Base-by-base conservation (phyloP, 2,329 filamentous ascomycete species). In the Xylariales sp. region DNA sequence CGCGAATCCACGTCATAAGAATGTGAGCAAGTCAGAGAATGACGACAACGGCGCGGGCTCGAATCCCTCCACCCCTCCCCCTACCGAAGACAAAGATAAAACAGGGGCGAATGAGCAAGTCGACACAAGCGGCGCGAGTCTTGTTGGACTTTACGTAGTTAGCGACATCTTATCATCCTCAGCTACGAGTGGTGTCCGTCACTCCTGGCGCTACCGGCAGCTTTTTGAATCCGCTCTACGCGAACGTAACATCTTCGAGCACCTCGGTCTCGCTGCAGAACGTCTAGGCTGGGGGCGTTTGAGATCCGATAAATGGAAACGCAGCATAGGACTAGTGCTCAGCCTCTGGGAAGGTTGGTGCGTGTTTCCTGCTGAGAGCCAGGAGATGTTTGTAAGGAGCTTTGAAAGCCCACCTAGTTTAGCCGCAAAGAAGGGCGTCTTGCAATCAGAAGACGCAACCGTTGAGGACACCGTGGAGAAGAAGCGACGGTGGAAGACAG, bases 151-250 rank as follows among this genome's bases (percentile, higher is more conserved):
- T 4, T 95, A 94, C 55, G 70, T 93, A 1, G 62, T 77, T 33
- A 79, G 70, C 56, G 90, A 96, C 56, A 84, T 95, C 31, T 71
- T 95, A 11, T 86, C 85, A 0, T 85, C 86, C 1, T 77, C 76
- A 1, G 87, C 84, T 1, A 88, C 82, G 8, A 85, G 84, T 46
- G 84, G 83, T 3, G 81, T 91, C 17, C 81, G 86, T 3, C 86
- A 90, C 56, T 86, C 87, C 4, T 95, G 89, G 87, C 83, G 88
- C 37, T 95, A 89, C 54, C 74, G 89, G 16, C 81, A 85, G 47
- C 72, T 91, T 4, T 88, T 95, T 44, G 88, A 94, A 56, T 69
- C 71, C 1, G 78, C 83, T 1, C 69, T 96, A 17, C 78, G 78
- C 20, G 65, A 76, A 7, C 76, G 80, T 40, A 76, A 78, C 40